Base-by-base conservation (phyloP, 2,329 filamentous ascomycete genomes). In the Colletotrichum acutatum region DNA sequence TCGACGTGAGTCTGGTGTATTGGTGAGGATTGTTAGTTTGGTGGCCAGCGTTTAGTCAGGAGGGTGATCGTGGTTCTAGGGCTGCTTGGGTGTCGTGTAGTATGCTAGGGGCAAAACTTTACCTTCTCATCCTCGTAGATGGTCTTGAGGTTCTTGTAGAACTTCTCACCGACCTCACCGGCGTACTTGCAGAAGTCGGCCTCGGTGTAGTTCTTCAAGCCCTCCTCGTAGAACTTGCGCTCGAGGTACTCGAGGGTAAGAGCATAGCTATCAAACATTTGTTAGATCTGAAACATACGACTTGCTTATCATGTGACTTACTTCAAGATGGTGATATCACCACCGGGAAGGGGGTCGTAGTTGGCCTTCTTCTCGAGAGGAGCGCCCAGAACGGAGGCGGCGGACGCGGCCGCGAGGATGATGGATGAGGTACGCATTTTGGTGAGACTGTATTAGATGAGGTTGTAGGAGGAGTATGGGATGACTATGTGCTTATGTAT, bases 201-300 rank as follows among this genome's bases (percentile, higher is more conserved):
- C 72, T 86, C 79, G 34, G 85, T 86, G 83, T 88, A 93, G 76
- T 90, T 90, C 71, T 83, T 79, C 5, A 93, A 83, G 49, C 87
- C 91, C 61, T 91, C 79, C 49, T 84, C 82, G 82, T 93, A 93
- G 82, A 93, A 93, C 68, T 84, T 85, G 74, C 89, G 83, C 81
- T 93, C 91, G 34, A 90, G 86, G 67, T 88, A 85, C 80, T 90
- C 88, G 5, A 90, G 84, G 1, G 84, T 84, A 26, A 87, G 79
- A 24, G 86, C 85, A 64, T 86, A 87, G 80, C 86, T 84, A 14
- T 19, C 57, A 12, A 7, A 26, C 22, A 4, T 9, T 22, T 26
- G 22, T 54, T 54, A 54, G 52, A 54, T 5, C 9, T n/a, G 11
- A n/a, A 6, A 8, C 7, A 0, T 2, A 49, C 0, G 11, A 28